Evolutionary conservation across 2,329 filamentous ascomycete genomes (phyloP).

Genomic region (Beauveria caledonica): DNA sequence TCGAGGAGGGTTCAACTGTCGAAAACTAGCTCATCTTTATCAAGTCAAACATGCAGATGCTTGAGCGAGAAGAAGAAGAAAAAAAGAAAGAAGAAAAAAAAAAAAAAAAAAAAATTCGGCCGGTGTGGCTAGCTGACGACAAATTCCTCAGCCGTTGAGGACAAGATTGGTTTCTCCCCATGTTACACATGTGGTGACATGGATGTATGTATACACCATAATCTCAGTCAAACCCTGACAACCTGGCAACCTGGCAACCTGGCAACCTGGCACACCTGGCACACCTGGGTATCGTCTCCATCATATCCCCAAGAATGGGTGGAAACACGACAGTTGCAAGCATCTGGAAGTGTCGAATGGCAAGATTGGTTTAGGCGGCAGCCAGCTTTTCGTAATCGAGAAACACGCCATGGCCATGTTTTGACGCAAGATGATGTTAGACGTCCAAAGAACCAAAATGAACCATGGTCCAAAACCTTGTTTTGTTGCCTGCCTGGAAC

Average conservation of each 20-base stretch:
- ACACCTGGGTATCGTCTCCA: background rate
- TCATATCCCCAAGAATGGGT: too few relatives aligned
- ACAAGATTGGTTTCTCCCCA: background rate
- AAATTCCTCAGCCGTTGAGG: background rate
- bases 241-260: too few relatives aligned
- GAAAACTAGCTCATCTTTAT: background rate
- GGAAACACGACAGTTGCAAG: too few relatives aligned
- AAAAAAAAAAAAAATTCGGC: background rate
- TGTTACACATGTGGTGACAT: background rate
- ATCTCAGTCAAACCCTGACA: background rate
- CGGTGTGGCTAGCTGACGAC: background rate
- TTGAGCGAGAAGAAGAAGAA: background rate
- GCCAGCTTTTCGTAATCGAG: background rate
- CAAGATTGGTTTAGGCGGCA: too few relatives aligned
- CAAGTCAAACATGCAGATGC: background rate
- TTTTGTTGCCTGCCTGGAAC: background rate
- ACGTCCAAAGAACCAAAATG: background rate
- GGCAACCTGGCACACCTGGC: too few relatives aligned
- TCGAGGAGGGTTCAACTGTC: background rate
- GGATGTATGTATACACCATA: conserved; percentile 1
- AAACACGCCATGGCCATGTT: conserved; percentile 3
- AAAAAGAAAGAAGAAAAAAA: background rate
- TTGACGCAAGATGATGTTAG: background rate
- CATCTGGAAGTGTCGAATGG: too few relatives aligned
- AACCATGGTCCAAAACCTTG: background rate